Conservation (phyloP, 352 stramenopile genomes). For the Globisporangium ultimum region DNA sequence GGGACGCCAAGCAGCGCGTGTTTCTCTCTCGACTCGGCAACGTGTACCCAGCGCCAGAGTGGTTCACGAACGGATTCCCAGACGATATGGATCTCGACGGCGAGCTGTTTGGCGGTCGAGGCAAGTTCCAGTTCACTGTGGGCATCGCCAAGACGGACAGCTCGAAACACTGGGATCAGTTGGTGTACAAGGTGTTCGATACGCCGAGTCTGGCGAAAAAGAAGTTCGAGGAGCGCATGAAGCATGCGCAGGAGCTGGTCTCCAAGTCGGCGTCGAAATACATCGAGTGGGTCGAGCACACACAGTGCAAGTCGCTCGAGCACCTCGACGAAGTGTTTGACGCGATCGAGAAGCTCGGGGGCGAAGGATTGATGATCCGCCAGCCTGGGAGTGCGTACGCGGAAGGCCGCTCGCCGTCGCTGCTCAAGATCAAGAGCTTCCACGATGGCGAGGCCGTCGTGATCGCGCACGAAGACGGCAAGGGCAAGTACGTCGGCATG, state of each 20-base stretch:
- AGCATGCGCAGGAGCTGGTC: slow-evolving; percentile 26
- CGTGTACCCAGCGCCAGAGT: slow-evolving; percentile 54
- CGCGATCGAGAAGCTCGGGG: slow-evolving; percentile 52
- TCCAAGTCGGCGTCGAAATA: slow-evolving; percentile 24
- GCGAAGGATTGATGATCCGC: slow-evolving; percentile 73
- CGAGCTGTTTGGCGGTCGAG: slow-evolving; percentile 64
- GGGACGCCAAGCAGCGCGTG: slow-evolving; percentile 42
- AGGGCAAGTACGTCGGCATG: slow-evolving; percentile 63
- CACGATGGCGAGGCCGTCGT: slow-evolving; percentile 65
- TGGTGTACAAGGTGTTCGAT: slow-evolving; percentile 77
- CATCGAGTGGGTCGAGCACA: slow-evolving; percentile 64
- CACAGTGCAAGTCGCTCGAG: slow-evolving; percentile 38
- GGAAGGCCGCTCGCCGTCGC: slow-evolving; percentile 39
- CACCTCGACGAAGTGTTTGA: slow-evolving; percentile 55
- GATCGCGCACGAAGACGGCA: slow-evolving; percentile 61
- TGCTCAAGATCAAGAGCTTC: slow-evolving; percentile 82
- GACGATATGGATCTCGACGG: slow-evolving; percentile 61
- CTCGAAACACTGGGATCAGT: slow-evolving; percentile 47
- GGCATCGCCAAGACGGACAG: slow-evolving; percentile 54
- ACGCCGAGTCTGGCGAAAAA: slow-evolving; percentile 36
- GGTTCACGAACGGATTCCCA: slow-evolving; percentile 58
- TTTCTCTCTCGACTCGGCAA: slow-evolving; percentile 69
- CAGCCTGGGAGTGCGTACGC: slow-evolving; percentile 52
- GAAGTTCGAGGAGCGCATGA: slow-evolving; percentile 62
- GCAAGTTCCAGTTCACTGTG: slow-evolving; percentile 64